Conservation (phyloP, 768 basidiomycete genomes). For the Postia placenta region DNA sequence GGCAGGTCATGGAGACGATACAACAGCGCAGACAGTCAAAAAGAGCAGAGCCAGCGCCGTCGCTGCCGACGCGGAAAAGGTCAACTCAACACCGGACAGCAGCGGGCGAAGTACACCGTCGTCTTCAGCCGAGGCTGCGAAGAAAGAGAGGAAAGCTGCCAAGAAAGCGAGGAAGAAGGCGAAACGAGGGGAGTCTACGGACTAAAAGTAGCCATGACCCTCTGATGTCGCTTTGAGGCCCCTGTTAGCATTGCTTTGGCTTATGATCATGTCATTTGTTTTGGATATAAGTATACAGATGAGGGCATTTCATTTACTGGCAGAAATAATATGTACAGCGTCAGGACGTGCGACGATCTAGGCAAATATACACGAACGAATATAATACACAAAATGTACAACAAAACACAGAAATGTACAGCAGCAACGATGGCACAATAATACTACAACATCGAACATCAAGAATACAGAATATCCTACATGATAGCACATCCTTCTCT, state of each 20-base stretch:
- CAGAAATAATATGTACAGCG: too few relatives aligned
- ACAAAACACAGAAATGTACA: neutral
- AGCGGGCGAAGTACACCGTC: conserved; percentile 20
- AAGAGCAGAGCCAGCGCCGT: conserved; percentile 7
- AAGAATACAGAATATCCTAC: conserved; percentile 32
- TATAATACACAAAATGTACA: neutral
- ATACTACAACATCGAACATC: conserved; percentile 19
- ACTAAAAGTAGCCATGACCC: neutral
- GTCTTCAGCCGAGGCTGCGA: conserved; percentile 17
- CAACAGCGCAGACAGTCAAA: conserved; percentile 9
- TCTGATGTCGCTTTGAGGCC: too few relatives aligned
- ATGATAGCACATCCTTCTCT: conserved; percentile 66
- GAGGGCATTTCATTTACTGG: too few relatives aligned
- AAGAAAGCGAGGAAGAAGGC: conserved; percentile 33
- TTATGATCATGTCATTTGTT: too few relatives aligned
- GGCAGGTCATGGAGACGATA: conserved; percentile 29
- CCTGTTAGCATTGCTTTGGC: too few relatives aligned
- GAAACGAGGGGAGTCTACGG: conserved; percentile 13
- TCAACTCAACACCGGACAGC: neutral
- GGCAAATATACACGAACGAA: neutral
- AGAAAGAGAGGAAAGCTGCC: conserved; percentile 19
- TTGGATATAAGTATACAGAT: too few relatives aligned
- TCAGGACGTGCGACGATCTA: neutral
- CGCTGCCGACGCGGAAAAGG: conserved; percentile 8
- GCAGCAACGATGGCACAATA: conserved; percentile 7